Evolutionary conservation across 176 grass and related monocot species (phyloP), one percentile per base, ranked within the genome.

Genomic region (Aegilops speltoides): DNA sequence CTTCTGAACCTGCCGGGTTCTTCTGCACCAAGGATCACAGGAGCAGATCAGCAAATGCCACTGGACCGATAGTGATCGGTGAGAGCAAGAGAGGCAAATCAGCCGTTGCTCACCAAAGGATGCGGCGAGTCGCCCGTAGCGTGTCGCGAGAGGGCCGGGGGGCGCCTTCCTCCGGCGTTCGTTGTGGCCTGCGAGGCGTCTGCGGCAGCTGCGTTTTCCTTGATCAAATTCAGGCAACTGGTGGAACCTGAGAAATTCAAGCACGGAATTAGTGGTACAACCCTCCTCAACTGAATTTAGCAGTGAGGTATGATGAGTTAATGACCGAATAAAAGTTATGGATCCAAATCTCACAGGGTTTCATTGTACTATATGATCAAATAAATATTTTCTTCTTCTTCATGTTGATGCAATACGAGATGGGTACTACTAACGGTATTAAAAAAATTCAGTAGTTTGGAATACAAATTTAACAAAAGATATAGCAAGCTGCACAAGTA

Each of bases 151-250:
- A 83, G 93, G 87, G 11, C 87, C 91, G 48, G 87, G 83, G 19
- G 90, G 92, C 2, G 86, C 90, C 93, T 87, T 92, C 85, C 95
- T 95, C 54, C 95, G 88, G 20, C 95, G 95, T 52, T 95, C 93
- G 17, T 98, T 98, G 87, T 98, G 95, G 64, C 93, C 95, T 10
- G 93, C 91, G 3, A 98, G 93, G n/a, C 95, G 93, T 67, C 87
- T 91, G n/a, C 95, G 95, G 86, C 95, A 98, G 82, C 95, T 98
- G 73, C 89, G 89, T 77, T 98, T 98, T 73, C 73, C 85, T 66
- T 98, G 89, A 80, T 98, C 95, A 66, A 98, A 98, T 82, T 98
- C 95, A 78, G 83, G 54, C 64, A 98, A 56, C 77, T 86, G 91
- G 71, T 98, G 95, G 76, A 98, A 98, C 89, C 95, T 98, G 87